Base-by-base conservation (phyloP, 176 grass and related monocot genomes). In the Luzula sylvatica region DNA sequence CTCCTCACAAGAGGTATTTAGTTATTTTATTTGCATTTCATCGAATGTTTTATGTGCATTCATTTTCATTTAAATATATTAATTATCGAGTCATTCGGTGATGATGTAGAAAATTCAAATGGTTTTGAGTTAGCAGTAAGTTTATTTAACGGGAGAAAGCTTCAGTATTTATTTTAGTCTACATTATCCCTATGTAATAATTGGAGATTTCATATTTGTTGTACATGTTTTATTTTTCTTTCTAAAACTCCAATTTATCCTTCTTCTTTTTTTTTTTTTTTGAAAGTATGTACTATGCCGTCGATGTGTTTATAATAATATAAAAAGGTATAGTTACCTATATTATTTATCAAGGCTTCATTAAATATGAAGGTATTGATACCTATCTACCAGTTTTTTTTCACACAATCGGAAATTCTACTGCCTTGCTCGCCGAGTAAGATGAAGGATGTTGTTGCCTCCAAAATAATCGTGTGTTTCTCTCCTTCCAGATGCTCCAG, bases 201-300 rank as follows among this genome's bases (percentile, higher is more conserved):
- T 45, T 96, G 92, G 92, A 82, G 78, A 57, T 48, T 82, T 51
- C 84, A 89, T 56, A 52, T 76, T 26, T 89, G 80, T 76, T 67
- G 35, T 79, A 74, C 77, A 79, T 83, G 92, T 96, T 62, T 42
- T 16, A 35, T 35, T 35, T 35, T 35, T 35, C 30, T 9, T 35
- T 35, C 30, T 9, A 35, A 35, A 35, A 35, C 30, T 35, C 0
- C 1, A 35, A 66, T 46, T 26, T 42, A 39, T 11, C 53, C 41
- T 22, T 58, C 55, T 50, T 53, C 59, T 52, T 53, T 41, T 48
- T 26, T 27, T 59, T 32, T 21, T 50, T 14, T 43, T 44, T 61
- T 45, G n/a, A n/a, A n/a, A n/a, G n/a, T n/a, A n/a, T n/a, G n/a
- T n/a, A n/a, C n/a, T n/a, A n/a, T n/a, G n/a, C n/a, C n/a, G n/a